These are phyloP conservation scores for Phytophthora ramorum DNA, from an alignment of 352 stramenopile species.

Conservation along the genomic window DNA sequence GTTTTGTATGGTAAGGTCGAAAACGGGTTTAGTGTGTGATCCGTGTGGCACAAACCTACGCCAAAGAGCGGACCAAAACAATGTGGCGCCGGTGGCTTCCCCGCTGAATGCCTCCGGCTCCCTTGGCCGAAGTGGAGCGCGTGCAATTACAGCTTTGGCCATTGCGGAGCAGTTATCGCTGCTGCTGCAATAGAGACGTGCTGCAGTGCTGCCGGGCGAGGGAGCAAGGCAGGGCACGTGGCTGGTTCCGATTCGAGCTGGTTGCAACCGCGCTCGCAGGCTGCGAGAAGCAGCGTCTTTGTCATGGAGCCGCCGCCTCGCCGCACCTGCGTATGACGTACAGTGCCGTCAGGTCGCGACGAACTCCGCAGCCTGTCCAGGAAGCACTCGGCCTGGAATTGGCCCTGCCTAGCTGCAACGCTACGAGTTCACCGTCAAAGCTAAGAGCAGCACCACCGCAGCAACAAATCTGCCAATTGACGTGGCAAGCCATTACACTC, in stretches of 20 bases:
- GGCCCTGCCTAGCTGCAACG: slow-evolving; percentile 1
- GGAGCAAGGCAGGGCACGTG: background rate
- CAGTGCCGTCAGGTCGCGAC: slow-evolving; percentile 21
- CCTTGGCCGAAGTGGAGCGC: slow-evolving; percentile 15
- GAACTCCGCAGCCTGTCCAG: slow-evolving; percentile 17
- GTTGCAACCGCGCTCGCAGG: too few species aligned
- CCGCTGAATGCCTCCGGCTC: slow-evolving; percentile 28
- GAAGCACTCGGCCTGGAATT: background rate
- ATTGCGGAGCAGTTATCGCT: background rate
- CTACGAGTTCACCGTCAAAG: background rate
- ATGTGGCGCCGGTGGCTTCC: slow-evolving; percentile 1
- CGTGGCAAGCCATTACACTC: slow-evolving; percentile 8
- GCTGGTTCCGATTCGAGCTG: background rate
- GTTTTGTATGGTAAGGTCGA: background rate
- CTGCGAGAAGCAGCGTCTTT: slow-evolving; percentile 7
- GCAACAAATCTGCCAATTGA: background rate
- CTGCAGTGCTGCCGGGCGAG: background rate
- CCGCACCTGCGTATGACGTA: slow-evolving; percentile 13
- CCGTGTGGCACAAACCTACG: background rate
- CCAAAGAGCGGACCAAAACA: slow-evolving; percentile 23
- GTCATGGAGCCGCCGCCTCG: background rate
- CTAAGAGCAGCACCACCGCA: too few species aligned
- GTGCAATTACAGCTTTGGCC: slow-evolving; percentile 7
- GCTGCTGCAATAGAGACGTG: background rate
- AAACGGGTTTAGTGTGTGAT: background rate